These are phyloP conservation scores for Aspergillus carbonarius DNA, from an alignment of 2,329 filamentous ascomycete genomes.

Conservation along the genomic window DNA sequence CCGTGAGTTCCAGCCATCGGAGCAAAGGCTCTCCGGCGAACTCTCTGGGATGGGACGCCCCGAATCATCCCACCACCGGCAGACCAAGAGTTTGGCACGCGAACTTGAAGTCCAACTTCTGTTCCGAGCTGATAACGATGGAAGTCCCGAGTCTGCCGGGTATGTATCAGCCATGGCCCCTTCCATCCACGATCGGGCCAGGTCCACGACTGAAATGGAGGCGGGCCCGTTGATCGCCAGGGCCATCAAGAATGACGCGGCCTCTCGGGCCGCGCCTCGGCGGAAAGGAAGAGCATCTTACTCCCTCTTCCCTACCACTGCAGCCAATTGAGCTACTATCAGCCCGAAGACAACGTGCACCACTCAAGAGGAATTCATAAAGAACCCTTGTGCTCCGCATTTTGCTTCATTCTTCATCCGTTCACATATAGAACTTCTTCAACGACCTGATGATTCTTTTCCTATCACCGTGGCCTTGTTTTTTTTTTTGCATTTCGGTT, in stretches of 20 bases:
- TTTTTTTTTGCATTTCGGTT: slow-evolving; percentile 11
- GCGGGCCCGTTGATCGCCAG: slow-evolving; percentile 15
- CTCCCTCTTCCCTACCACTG: slow-evolving; percentile 31
- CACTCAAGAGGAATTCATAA: neutral
- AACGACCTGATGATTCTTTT: slow-evolving; percentile 30
- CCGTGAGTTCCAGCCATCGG: slow-evolving; percentile 36
- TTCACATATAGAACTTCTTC: slow-evolving; percentile 20
- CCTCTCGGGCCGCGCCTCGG: slow-evolving; percentile 29
- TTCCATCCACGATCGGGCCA: slow-evolving; percentile 36
- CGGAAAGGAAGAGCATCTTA: slow-evolving; percentile 45
- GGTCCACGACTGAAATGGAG: slow-evolving; percentile 38
- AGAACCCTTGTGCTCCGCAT: neutral
- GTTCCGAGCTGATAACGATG: slow-evolving; percentile 27
- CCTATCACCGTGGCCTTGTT: slow-evolving; percentile 13
- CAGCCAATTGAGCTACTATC: slow-evolving; percentile 10
- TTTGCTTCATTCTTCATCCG: slow-evolving; percentile 9
- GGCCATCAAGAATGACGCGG: slow-evolving; percentile 23
- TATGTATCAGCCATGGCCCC: slow-evolving; percentile 19
- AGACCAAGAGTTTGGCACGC: slow-evolving; percentile 38
- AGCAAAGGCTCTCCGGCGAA: slow-evolving; percentile 24
- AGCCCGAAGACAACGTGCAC: neutral
- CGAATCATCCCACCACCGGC: slow-evolving; percentile 33
- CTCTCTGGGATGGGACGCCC: slow-evolving; percentile 17
- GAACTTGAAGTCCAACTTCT: slow-evolving; percentile 33
- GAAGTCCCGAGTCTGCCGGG: slow-evolving; percentile 29